Conservation (phyloP, 163 green algal genomes). For the Volvox carteri region DNA sequence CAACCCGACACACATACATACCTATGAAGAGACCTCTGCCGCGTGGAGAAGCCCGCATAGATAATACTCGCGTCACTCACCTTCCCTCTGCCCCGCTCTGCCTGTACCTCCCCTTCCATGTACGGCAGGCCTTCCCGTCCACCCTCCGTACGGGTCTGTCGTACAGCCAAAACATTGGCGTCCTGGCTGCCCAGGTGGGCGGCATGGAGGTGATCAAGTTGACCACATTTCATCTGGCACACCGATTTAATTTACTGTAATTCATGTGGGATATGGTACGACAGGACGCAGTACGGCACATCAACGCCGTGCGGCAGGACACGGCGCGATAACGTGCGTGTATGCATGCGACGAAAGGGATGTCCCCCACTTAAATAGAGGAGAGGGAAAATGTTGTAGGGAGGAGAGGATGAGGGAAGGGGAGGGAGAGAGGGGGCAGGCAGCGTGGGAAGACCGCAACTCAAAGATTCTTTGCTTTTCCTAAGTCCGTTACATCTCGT, state of each 20-base stretch:
- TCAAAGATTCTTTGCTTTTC: too few species aligned
- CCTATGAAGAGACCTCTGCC: not conserved
- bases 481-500: too few species aligned
- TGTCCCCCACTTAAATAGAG: too few species aligned
- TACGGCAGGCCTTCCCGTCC: slow-evolving; percentile 1
- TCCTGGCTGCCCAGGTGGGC: slow-evolving; percentile 43
- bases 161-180: slow-evolving; percentile 43
- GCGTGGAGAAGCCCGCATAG: too few species aligned
- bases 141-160: slow-evolving; percentile 42
- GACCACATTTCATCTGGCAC: slow-evolving; percentile 2
- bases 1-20: not conserved
- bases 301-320: too few species aligned
- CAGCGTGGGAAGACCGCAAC: not conserved
- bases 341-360: too few species aligned
- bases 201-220: slow-evolving; percentile 59
- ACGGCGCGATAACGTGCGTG: too few species aligned
- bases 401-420: not conserved
- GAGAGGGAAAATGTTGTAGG: too few species aligned
- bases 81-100: not conserved
- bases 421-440: not conserved
- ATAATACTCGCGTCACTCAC: too few species aligned
- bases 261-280: not conserved
- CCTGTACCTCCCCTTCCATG: not conserved
- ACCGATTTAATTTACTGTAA: slow-evolving; percentile 48
- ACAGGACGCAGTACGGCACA: too few species aligned